These are phyloP conservation scores for Hanseniaspora meyeri DNA, from an alignment of 805 yeast genomes.

Conservation along the genomic window DNA sequence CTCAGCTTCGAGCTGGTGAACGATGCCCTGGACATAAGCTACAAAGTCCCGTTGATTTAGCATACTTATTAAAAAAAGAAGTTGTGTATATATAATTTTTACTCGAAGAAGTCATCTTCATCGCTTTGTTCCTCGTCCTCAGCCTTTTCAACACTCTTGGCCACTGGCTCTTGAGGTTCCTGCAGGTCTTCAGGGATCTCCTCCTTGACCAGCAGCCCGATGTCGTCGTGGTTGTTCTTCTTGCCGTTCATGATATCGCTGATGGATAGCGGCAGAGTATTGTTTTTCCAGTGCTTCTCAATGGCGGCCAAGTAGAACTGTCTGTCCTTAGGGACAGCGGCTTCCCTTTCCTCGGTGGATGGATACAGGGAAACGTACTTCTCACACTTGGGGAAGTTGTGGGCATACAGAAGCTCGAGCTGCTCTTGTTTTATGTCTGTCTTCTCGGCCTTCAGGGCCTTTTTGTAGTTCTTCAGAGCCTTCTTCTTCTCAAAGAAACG, in stretches of 20 bases:
- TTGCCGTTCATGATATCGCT: conserved; percentile 32
- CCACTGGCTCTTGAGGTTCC: conserved; percentile 20
- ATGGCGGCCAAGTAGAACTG: conserved; percentile 42
- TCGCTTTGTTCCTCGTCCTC: conserved; percentile 22
- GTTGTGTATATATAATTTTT: conserved; percentile 15
- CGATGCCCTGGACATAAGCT: conserved; percentile 53
- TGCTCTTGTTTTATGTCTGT: conserved; percentile 38
- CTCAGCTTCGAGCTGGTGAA: conserved; percentile 42
- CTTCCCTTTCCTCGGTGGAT: conserved; percentile 24
- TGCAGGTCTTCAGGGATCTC: conserved; percentile 14
- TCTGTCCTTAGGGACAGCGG: conserved; percentile 27
- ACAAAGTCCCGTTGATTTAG: conserved; percentile 24
- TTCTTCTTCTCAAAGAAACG: conserved; percentile 83
- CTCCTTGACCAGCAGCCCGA: conserved; percentile 18
- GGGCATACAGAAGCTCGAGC: conserved; percentile 61
- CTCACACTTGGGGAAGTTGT: conserved; percentile 63
- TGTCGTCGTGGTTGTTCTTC: conserved; percentile 21
- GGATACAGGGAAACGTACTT: conserved; percentile 76
- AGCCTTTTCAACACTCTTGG: conserved; percentile 16
- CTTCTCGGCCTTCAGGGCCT: conserved; percentile 24
- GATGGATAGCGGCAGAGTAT: conserved; percentile 46
- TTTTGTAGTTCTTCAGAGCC: conserved; percentile 58
- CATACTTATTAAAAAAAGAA: too few species aligned
- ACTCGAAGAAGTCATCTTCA: conserved; percentile 37
- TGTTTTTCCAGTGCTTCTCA: conserved; percentile 39